These are phyloP conservation scores for Xylaria castorea DNA, from an alignment of 495 filamentous ascomycete species.

Conservation along the genomic window DNA sequence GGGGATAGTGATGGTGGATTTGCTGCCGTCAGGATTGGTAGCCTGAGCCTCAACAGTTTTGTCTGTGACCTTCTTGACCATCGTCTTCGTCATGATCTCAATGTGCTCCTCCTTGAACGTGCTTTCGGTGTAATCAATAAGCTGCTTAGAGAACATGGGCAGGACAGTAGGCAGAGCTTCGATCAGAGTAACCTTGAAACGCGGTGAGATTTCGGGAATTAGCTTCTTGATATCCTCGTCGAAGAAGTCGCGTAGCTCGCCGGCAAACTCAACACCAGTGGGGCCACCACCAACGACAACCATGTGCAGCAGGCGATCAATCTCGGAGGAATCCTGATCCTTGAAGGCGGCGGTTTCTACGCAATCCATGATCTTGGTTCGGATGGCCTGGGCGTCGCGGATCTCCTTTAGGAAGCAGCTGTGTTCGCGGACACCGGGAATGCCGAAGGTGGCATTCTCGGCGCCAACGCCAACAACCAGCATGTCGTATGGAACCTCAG, in stretches of 20 bases:
- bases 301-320: constrained; percentile 96
- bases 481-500: constrained; percentile 97
- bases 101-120: constrained; percentile 99
- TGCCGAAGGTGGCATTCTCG: constrained; percentile 98
- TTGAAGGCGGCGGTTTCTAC: constrained; percentile 98
- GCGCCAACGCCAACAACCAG: constrained; percentile 96
- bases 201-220: constrained; percentile 90
- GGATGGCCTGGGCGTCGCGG: constrained; percentile 90
- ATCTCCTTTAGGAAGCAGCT: constrained; percentile 99
- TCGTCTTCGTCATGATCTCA: constrained; percentile 94
- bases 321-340: constrained; percentile 88
- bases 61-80: constrained; percentile 97
- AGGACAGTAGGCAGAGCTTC: constrained; percentile 98
- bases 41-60: constrained; percentile 93
- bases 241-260: constrained; percentile 98
- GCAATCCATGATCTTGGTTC: constrained; percentile 99
- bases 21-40: constrained; percentile 83
- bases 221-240: constrained; percentile 97
- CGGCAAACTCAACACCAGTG: constrained; percentile 97
- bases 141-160: constrained; percentile 97
- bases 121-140: constrained; percentile 99
- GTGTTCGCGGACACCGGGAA: constrained; percentile 92
- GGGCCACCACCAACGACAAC: constrained; percentile 98
- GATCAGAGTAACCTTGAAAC: constrained; percentile 96
- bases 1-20: constrained; percentile 79